phyloP scores from a whole-genome alignment of 2,329 filamentous ascomycete genomes.

The Penicillium sp. region DNA sequence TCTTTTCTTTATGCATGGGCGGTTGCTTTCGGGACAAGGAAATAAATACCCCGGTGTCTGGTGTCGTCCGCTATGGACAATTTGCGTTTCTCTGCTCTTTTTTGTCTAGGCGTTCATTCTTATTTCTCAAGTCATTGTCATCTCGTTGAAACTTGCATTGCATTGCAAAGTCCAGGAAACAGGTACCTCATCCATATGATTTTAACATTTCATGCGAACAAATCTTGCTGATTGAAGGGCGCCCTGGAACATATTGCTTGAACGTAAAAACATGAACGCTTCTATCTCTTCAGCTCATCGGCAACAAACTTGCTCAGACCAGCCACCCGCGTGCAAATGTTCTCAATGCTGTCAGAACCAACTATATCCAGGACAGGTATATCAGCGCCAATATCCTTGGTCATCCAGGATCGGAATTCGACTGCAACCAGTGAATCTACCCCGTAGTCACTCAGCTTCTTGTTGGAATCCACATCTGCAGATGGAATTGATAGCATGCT shows the following conservation, averaged over 20 bases:
- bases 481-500: not conserved
- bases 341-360: not conserved
- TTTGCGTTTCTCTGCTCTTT: not conserved
- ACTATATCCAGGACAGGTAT: not conserved
- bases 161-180: too few relatives aligned
- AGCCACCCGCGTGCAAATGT: not conserved
- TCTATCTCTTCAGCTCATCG: not conserved
- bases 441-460: not conserved
- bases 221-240: too few relatives aligned
- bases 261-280: too few relatives aligned
- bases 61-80: conserved; percentile 6
- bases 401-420: not conserved
- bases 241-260: too few relatives aligned
- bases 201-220: too few relatives aligned
- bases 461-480: not conserved
- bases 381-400: not conserved
- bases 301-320: not conserved
- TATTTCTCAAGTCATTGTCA: too few relatives aligned
- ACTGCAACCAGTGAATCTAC: not conserved
- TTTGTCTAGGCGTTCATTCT: not conserved
- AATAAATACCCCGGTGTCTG: conserved; percentile 11
- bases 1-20: conserved; percentile 10
- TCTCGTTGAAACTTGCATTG: too few relatives aligned
- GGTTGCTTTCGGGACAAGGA: conserved; percentile 10
- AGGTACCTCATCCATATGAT: too few relatives aligned